phyloP scores from a whole-genome alignment of 345 rosid species.

The Jatropha curcas region DNA sequence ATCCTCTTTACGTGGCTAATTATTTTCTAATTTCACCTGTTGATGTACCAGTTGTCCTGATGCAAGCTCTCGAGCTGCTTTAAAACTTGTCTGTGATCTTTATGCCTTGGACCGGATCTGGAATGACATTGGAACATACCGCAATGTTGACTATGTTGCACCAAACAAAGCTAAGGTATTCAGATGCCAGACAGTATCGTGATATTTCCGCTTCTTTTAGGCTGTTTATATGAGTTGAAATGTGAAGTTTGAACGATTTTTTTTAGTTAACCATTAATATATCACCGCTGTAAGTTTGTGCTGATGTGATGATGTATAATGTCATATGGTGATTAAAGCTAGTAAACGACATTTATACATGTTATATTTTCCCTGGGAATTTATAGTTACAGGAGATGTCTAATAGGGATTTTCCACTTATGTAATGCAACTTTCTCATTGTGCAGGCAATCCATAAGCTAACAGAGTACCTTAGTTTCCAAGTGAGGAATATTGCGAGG shows the following conservation, averaged over 20 bases:
- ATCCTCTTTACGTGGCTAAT: neutral
- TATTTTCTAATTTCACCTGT: constrained; percentile 18
- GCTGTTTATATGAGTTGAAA: neutral
- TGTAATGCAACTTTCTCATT: neutral
- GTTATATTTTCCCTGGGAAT: neutral
- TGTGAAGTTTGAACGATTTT: no score
- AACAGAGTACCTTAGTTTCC: constrained; percentile 78
- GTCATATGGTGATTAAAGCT: no score
- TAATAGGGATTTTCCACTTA: constrained; percentile 1
- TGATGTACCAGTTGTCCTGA: constrained; percentile 66
- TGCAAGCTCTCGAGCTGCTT: constrained; percentile 59
- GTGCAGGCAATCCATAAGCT: constrained; percentile 91
- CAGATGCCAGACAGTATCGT: neutral
- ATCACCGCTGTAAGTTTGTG: no score
- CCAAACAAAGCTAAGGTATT: constrained; percentile 99
- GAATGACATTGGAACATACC: constrained; percentile 95
- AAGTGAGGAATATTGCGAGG: constrained; percentile 75
- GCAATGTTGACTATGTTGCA: constrained; percentile 88
- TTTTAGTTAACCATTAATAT: no score
- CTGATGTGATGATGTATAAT: no score
- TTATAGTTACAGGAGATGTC: neutral
- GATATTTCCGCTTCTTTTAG: neutral
- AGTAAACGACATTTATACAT: no score
- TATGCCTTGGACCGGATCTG: constrained; percentile 94
- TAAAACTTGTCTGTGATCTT: constrained; percentile 92